Evolutionary conservation across 352 stramenopile genomes (phyloP).

Genomic region (Pythium oligandrum): DNA sequence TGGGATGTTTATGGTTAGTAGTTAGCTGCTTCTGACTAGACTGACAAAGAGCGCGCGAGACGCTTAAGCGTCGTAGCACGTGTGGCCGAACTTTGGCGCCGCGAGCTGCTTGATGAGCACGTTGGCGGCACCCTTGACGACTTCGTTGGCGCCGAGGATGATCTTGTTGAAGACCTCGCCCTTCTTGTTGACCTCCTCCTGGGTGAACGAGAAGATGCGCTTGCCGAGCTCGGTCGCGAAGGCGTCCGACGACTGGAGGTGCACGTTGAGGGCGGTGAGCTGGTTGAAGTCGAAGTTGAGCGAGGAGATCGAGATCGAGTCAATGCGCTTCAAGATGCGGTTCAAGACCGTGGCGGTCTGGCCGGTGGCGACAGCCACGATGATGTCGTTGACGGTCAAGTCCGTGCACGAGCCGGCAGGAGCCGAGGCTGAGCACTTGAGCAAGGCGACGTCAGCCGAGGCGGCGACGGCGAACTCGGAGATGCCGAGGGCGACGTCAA

Average conservation of each 20-base stretch:
- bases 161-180: slow-evolving; percentile 43
- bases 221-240: slow-evolving; percentile 44
- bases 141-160: slow-evolving; percentile 28
- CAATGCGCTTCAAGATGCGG: slow-evolving; percentile 30
- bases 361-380: slow-evolving; percentile 26
- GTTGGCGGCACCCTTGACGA: slow-evolving; percentile 46
- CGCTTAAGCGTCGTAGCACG: slow-evolving; percentile 33
- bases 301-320: slow-evolving; percentile 25
- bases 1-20: no score
- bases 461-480: slow-evolving; percentile 26
- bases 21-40: no score
- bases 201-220: slow-evolving; percentile 40
- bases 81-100: slow-evolving; percentile 34
- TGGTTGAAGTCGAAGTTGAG: slow-evolving; percentile 37
- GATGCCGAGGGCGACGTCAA: slow-evolving; percentile 36
- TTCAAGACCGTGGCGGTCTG: slow-evolving; percentile 19
- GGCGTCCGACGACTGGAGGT: slow-evolving; percentile 31
- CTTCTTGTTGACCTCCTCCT: slow-evolving; percentile 60
- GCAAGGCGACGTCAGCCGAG: slow-evolving; percentile 32
- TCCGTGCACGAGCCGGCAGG: slow-evolving; percentile 42
- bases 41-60: no score
- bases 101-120: slow-evolving; percentile 35
- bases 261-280: slow-evolving; percentile 45
- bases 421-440: slow-evolving; percentile 24
- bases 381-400: slow-evolving; percentile 38